Evolutionary conservation across 108 stramenopile species (phyloP).

Genomic region (Tribonema minus): DNA sequence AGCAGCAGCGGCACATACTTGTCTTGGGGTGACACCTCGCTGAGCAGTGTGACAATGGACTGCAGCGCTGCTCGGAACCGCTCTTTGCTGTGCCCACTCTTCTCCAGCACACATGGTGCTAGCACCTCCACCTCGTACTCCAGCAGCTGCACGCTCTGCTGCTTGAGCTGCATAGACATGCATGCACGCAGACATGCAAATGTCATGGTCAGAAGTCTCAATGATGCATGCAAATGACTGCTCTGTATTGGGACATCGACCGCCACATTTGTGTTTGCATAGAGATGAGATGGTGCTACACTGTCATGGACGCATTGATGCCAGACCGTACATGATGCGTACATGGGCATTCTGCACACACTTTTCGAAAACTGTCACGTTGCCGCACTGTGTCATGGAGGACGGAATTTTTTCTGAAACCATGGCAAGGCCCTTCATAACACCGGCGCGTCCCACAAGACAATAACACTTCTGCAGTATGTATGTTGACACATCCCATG

Average conservation of each 20-base stretch:
- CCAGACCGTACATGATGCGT: not conserved
- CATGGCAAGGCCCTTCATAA: no score
- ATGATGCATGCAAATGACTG: not conserved
- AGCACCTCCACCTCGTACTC: slow-evolving; percentile 33
- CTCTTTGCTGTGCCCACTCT: slow-evolving; percentile 39
- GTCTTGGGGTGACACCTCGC: slow-evolving; percentile 1
- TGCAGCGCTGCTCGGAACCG: slow-evolving; percentile 36
- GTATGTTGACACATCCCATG: no score
- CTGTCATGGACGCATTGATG: not conserved
- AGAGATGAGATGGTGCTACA: no score
- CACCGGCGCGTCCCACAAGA: no score
- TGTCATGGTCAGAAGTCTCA: not conserved
- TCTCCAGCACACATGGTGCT: slow-evolving; percentile 23
- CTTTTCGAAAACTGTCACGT: no score
- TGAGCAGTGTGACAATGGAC: not conserved
- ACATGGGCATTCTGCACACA: not conserved
- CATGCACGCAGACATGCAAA: not conserved
- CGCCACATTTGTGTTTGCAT: no score
- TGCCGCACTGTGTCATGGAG: no score
- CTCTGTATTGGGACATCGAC: not conserved
- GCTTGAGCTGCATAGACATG: not conserved
- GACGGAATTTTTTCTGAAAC: no score
- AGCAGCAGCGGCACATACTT: slow-evolving; percentile 27
- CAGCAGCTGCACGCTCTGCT: slow-evolving; percentile 17
- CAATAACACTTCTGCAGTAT: no score